Evolutionary conservation across 331 rosid genomes (phyloP).

Genomic region (Erythrophleum ivorense): DNA sequence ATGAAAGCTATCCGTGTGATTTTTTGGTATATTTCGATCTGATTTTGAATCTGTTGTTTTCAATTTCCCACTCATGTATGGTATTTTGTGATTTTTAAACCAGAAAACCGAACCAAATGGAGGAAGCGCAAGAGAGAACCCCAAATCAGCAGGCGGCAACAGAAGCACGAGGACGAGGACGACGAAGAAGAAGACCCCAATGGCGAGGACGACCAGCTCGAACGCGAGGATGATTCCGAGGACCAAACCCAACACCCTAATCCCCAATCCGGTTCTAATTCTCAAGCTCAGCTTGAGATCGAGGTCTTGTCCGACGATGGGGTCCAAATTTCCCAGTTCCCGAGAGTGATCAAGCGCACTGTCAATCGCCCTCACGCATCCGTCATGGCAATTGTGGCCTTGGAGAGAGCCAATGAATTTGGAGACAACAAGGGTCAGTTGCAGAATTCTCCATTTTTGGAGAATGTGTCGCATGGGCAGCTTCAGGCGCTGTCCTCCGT

Average conservation of each 20-base stretch:
- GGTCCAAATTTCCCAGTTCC: slow-evolving; percentile 70
- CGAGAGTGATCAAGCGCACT: slow-evolving; percentile 63
- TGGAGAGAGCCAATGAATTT: slow-evolving; percentile 71
- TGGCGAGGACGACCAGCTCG: slow-evolving; percentile 60
- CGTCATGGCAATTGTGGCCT: slow-evolving; percentile 68
- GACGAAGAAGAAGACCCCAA: slow-evolving; percentile 85
- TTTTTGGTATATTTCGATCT: neutral
- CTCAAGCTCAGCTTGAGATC: slow-evolving; percentile 57
- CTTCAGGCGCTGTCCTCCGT: slow-evolving; percentile 87
- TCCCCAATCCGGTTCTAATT: slow-evolving; percentile 48
- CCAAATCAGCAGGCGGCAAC: slow-evolving; percentile 58
- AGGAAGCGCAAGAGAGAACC: slow-evolving; percentile 92
- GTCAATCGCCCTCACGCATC: slow-evolving; percentile 90
- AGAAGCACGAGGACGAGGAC: slow-evolving; percentile 73
- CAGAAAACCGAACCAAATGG: slow-evolving; percentile 88
- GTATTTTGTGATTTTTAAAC: slow-evolving; percentile 2
- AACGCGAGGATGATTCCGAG: slow-evolving; percentile 73
- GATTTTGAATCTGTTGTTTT: neutral
- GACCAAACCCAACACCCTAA: slow-evolving; percentile 53
- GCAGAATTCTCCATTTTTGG: slow-evolving; percentile 56
- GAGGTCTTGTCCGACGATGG: slow-evolving; percentile 80
- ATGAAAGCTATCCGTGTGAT: neutral
- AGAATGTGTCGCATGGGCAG: slow-evolving; percentile 93
- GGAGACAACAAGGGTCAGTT: slow-evolving; percentile 60
- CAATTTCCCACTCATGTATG: neutral